phyloP scores from a whole-genome alignment of 106 monocot genomes.

The Dendrobium huoshanense region DNA sequence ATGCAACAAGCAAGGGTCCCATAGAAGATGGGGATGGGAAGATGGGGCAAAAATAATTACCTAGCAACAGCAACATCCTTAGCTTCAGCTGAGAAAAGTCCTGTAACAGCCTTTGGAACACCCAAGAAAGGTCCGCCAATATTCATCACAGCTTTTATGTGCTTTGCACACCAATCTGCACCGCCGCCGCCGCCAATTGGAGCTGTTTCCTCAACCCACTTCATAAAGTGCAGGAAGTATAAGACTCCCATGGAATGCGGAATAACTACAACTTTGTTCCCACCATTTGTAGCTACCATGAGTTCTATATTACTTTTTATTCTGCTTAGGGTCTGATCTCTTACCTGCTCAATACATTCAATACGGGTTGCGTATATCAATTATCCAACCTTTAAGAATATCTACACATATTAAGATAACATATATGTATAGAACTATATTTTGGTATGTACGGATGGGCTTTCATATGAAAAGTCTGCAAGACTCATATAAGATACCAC shows the following conservation, averaged over 20 bases:
- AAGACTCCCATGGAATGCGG: slow-evolving; percentile 99
- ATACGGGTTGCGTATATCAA: not conserved
- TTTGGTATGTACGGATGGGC: not conserved
- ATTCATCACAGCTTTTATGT: slow-evolving; percentile 98
- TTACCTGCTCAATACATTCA: slow-evolving; percentile 45
- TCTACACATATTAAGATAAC: not conserved
- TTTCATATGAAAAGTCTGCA: slow-evolving; percentile 1
- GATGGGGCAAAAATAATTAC: slow-evolving; percentile 18
- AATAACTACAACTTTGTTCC: slow-evolving; percentile 97
- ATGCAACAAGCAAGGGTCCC: not conserved
- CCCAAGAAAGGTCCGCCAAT: slow-evolving; percentile 98
- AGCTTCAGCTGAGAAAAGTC: slow-evolving; percentile 90
- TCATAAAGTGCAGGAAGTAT: slow-evolving; percentile 99
- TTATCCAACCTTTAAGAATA: slow-evolving; percentile 1
- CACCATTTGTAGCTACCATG: slow-evolving; percentile 85
- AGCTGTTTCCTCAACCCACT: slow-evolving; percentile 96
- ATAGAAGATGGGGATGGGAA: not conserved
- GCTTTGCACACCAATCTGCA: slow-evolving; percentile 80
- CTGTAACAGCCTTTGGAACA: slow-evolving; percentile 91
- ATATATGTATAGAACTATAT: not conserved
- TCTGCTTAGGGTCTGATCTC: slow-evolving; percentile 86
- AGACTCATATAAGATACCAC: not conserved
- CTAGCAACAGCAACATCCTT: slow-evolving; percentile 98
- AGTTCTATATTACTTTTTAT: slow-evolving; percentile 98
- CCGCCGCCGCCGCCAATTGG: slow-evolving; percentile 92